A percentile compares a stretch with the other conserved stretches of the same genome.
Evolutionary conservation across 495 filamentous ascomycete genomes (phyloP).

Genomic region (Thermothielavioides terrestris): DNA sequence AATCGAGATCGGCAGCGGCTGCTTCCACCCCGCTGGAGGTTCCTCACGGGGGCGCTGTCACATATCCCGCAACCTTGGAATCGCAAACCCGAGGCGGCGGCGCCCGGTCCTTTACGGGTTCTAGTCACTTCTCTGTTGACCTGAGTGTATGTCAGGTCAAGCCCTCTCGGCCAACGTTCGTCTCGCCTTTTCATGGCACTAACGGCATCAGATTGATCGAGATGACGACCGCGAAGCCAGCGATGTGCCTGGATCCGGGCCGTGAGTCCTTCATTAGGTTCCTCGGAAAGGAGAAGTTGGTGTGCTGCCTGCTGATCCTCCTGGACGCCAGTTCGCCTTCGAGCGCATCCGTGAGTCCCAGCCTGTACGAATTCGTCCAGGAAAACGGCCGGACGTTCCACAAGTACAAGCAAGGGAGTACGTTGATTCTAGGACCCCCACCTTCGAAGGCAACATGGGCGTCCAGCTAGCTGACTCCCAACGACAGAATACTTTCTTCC

Average conservation of each 20-base stretch:
- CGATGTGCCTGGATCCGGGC: background rate
- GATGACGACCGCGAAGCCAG: background rate
- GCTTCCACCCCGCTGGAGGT: background rate
- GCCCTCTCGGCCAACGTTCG: background rate
- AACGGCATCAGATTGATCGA: constrained; percentile 1
- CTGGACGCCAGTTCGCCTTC: background rate
- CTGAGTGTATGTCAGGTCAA: background rate
- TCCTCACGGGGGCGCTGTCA: background rate
- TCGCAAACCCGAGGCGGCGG: background rate
- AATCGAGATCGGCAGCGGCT: no score
- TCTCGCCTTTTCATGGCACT: background rate
- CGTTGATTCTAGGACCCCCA: no score
- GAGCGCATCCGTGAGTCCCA: constrained; percentile 9
- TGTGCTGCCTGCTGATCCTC: background rate
- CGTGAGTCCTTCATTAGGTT: background rate
- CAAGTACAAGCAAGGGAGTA: constrained; percentile 32
- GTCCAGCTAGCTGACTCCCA: background rate
- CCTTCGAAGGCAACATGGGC: no score
- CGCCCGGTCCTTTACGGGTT: background rate
- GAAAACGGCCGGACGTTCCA: constrained; percentile 31
- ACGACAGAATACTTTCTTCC: constrained; percentile 24
- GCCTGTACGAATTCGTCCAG: constrained; percentile 18
- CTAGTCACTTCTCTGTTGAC: constrained; percentile 1
- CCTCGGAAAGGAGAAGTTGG: background rate
- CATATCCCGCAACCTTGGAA: background rate